phyloP scores from a whole-genome alignment of 2,329 filamentous ascomycete species.

The Drechslerella dactyloides region DNA sequence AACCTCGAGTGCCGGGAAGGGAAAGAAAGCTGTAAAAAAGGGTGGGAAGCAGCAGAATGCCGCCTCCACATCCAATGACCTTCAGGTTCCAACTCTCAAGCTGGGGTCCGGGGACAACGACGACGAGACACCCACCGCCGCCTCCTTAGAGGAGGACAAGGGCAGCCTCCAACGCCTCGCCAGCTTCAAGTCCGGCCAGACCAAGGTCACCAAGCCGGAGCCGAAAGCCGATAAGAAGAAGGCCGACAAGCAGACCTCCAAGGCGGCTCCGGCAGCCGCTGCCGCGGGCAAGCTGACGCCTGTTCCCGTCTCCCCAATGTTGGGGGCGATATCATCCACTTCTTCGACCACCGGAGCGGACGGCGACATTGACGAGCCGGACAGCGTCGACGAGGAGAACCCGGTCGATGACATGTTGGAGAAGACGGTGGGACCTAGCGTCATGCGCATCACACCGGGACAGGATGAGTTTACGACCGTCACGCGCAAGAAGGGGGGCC shows the following conservation, averaged over 20 bases:
- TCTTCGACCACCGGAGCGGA: constrained; percentile 48
- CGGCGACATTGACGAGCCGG: constrained; percentile 44
- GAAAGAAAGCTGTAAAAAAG: constrained; percentile 41
- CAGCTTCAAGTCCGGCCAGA: constrained; percentile 34
- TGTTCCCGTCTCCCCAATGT: constrained; percentile 34
- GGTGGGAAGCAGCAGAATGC: constrained; percentile 42
- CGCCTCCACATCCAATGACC: constrained; percentile 8
- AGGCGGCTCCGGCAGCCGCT: constrained; percentile 15
- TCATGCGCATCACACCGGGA: constrained; percentile 39
- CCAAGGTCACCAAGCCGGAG: constrained; percentile 34
- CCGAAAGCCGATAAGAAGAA: constrained; percentile 43
- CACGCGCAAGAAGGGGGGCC: constrained; percentile 40
- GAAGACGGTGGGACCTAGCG: constrained; percentile 34
- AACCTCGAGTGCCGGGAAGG: constrained; percentile 38
- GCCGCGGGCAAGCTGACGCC: constrained; percentile 31
- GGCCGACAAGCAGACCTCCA: constrained; percentile 41
- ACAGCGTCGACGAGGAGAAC: constrained; percentile 38
- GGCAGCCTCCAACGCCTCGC: constrained; percentile 47
- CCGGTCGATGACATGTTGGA: constrained; percentile 46
- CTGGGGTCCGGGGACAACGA: constrained; percentile 30
- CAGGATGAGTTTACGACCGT: constrained; percentile 48
- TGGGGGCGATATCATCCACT: constrained; percentile 44
- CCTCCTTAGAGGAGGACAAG: constrained; percentile 33
- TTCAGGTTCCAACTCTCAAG: constrained; percentile 43
- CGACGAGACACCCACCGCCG: constrained; percentile 23